These are phyloP conservation scores for Gracilaria caudata DNA, from an alignment of 23 red algal genomes.

Conservation along the genomic window DNA sequence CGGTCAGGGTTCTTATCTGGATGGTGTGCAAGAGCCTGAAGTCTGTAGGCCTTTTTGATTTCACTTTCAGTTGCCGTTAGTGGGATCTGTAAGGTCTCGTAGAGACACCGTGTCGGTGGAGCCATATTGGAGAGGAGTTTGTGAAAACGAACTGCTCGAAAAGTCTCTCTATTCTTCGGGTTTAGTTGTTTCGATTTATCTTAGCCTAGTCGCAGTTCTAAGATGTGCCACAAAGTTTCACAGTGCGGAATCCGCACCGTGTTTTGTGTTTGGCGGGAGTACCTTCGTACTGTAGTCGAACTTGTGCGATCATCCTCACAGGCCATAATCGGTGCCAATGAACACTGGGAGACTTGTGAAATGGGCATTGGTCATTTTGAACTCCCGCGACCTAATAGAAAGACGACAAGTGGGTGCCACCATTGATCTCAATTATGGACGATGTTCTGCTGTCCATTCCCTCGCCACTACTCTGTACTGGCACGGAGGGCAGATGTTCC, in stretches of 20 bases:
- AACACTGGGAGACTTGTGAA: background rate
- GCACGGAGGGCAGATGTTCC: too few relatives aligned
- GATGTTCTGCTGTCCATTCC: too few relatives aligned
- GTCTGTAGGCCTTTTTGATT: slow-evolving; percentile 88
- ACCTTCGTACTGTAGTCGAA: too few relatives aligned
- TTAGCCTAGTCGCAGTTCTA: too few relatives aligned
- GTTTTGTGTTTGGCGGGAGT: slow-evolving; percentile 2
- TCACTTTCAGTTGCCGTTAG: slow-evolving; percentile 80
- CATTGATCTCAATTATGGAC: background rate
- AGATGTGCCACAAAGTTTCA: too few relatives aligned
- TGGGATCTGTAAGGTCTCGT: slow-evolving; percentile 78
- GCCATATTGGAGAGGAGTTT: slow-evolving; percentile 5
- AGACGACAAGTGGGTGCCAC: background rate
- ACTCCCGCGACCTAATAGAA: background rate
- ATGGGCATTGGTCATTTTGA: background rate
- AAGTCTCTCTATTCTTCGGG: background rate
- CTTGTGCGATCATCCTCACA: background rate
- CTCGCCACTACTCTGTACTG: too few relatives aligned
- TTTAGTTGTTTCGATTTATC: too few relatives aligned
- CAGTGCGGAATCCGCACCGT: too few relatives aligned
- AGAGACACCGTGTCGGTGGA: slow-evolving; percentile 75
- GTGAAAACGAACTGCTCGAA: background rate
- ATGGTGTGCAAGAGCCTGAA: slow-evolving; percentile 71
- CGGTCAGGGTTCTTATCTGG: slow-evolving; percentile 93
- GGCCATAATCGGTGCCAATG: background rate